Evolutionary conservation across 306 rosid species (phyloP).

Genomic region (Pyrus communis): DNA sequence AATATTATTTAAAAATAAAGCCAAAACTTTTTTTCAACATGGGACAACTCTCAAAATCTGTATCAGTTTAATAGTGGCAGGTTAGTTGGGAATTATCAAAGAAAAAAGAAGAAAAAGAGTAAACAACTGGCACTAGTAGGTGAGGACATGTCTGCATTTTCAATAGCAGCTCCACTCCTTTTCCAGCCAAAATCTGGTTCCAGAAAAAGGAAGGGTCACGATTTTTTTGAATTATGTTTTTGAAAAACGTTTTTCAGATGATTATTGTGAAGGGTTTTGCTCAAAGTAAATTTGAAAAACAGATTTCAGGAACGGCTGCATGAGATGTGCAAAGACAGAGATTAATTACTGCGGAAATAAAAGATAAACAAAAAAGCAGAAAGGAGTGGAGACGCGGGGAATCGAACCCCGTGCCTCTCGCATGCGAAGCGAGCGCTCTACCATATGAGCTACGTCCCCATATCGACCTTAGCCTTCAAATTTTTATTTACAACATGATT

Average conservation of each 20-base stretch:
- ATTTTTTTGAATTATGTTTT: neutral
- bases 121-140: no score
- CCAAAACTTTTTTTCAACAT: no score
- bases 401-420: slow-evolving; percentile 98
- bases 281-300: neutral
- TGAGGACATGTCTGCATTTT: neutral
- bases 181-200: neutral
- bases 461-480: no score
- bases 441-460: slow-evolving; percentile 54
- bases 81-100: no score
- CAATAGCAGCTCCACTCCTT: neutral
- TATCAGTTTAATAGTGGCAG: no score
- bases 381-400: slow-evolving; percentile 46
- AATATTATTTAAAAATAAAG: no score
- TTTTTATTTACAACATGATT: no score
- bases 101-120: no score
- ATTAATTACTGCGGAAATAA: no score
- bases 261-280: neutral
- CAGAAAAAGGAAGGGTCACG: neutral
- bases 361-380: neutral
- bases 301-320: neutral
- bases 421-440: slow-evolving; percentile 73
- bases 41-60: no score
- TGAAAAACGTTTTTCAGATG: neutral
- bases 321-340: no score